Evolutionary conservation across 768 basidiomycete species (phyloP), one percentile per base, ranked within the genome.

Genomic region (Leccinum disarticulatum): DNA sequence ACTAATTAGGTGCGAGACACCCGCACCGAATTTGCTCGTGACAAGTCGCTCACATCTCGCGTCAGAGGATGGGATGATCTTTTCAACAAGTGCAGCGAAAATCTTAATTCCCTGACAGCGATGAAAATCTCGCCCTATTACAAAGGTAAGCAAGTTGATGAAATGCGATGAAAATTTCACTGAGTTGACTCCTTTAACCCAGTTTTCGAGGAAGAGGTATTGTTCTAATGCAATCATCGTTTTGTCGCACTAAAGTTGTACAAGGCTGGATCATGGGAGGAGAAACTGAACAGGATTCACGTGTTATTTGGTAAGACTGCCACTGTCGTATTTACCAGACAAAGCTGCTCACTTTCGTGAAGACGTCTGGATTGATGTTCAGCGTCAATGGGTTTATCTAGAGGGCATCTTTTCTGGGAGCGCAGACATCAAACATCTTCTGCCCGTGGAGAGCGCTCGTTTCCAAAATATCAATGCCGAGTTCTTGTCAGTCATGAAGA

Each of bases 381-480:
- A 99, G 67, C 87, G 97, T 7, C 97, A 99, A 78, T 99, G 97
- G 97, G 97, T 99, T 1, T 99, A 99, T 72, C 83, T 99, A 55
- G 97, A 99, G 74, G 97, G 97, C 47, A 99, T 99, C 66, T 99
- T 99, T 77, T 93, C 96, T n/a, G 95, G 96, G 35, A 98, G 95
- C 66, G 97, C 95, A 27, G 97, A 99, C 70, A 98, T 99, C 83
- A 98, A 98, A 72, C 97, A 99, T 72, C 86, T 99, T 14, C 87
- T 99, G 28, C 97, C 97, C 1, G 90, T 98, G 61, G 97, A 99
- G 77, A 94, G 88, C 68, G 86, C 93, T n/a, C 91, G 97, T 31
- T 99, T 99, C 79, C 90, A 91, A 72, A 98, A 95, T 76, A 99
- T 99, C 81, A 98, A 99, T 73, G 86, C 93, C 49, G 97, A 99